Conservation (phyloP, 306 rosid genomes). For the Prunus campanulata region DNA sequence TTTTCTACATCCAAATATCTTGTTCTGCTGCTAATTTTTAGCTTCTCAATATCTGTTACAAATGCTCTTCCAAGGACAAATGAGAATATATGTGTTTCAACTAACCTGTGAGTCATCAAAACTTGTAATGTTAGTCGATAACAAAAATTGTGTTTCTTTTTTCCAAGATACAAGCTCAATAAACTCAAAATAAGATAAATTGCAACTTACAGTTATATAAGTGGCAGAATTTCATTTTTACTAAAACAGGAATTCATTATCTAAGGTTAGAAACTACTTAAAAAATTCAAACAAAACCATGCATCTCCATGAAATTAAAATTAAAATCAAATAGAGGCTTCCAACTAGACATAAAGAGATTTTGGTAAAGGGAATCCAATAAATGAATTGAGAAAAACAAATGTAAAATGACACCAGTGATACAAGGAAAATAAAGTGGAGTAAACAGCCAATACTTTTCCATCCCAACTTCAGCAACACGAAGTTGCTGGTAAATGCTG, state of each 20-base stretch:
- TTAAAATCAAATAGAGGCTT: neutral
- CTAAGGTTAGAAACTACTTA: neutral
- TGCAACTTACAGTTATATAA: neutral
- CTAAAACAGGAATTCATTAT: neutral
- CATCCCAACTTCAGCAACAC: slow-evolving; percentile 6
- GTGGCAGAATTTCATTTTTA: neutral
- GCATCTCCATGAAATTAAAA: neutral
- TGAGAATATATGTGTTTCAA: slow-evolving; percentile 97
- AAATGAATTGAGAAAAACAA: neutral
- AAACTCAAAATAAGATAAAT: neutral
- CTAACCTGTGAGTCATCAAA: slow-evolving; percentile 69
- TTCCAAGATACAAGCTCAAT: slow-evolving; percentile 6
- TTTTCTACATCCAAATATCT: slow-evolving; percentile 73
- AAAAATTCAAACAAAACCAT: neutral
- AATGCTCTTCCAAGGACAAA: slow-evolving; percentile 99
- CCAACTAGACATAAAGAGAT: neutral
- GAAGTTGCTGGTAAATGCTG: neutral
- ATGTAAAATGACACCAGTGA: neutral
- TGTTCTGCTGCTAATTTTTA: slow-evolving; percentile 79
- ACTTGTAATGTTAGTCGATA: slow-evolving; percentile 30
- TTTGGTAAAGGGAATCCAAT: neutral
- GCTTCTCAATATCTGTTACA: slow-evolving; percentile 93
- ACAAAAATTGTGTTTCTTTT: neutral
- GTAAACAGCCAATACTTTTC: neutral
- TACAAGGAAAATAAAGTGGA: neutral